phyloP scores from a whole-genome alignment of 208 protist genomes.

The Balamuthia mandrillaris region DNA sequence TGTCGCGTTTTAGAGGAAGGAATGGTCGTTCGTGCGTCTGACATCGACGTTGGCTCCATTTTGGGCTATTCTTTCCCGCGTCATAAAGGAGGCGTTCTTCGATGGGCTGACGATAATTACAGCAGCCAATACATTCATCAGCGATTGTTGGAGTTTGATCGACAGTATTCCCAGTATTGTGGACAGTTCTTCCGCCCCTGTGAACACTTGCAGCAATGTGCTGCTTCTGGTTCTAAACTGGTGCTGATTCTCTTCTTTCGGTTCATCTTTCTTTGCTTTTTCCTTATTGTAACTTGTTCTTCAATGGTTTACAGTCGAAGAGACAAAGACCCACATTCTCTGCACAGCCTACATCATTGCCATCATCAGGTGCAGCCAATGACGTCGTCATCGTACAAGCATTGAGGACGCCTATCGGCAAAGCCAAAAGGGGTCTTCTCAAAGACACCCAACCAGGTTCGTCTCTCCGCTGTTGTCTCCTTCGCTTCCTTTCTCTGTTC shows the following conservation, averaged over 20 bases:
- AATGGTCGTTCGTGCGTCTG: conserved; percentile 69
- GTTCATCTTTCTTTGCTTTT: background rate
- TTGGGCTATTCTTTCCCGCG: conserved; percentile 81
- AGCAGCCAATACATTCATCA: background rate
- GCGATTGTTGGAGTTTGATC: background rate
- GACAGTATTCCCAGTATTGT: background rate
- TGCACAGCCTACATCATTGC: background rate
- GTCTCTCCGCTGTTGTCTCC: background rate
- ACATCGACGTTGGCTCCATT: conserved; percentile 82
- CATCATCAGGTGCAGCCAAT: background rate
- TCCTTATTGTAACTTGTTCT: background rate
- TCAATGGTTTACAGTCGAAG: background rate
- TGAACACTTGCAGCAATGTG: background rate
- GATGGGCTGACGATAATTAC: conserved; percentile 32
- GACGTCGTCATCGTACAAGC: background rate
- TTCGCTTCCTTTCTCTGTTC: background rate
- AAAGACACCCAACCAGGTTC: background rate
- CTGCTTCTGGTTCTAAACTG: background rate
- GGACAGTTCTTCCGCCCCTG: background rate
- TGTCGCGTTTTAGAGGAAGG: conserved; percentile 77
- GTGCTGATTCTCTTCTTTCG: background rate
- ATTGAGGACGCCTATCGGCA: background rate
- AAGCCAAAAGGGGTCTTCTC: background rate
- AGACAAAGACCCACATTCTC: background rate
- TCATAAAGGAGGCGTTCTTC: background rate